These are phyloP conservation scores for Tephrocybe sp. DNA, from an alignment of 768 basidiomycete genomes.

Conservation along the genomic window DNA sequence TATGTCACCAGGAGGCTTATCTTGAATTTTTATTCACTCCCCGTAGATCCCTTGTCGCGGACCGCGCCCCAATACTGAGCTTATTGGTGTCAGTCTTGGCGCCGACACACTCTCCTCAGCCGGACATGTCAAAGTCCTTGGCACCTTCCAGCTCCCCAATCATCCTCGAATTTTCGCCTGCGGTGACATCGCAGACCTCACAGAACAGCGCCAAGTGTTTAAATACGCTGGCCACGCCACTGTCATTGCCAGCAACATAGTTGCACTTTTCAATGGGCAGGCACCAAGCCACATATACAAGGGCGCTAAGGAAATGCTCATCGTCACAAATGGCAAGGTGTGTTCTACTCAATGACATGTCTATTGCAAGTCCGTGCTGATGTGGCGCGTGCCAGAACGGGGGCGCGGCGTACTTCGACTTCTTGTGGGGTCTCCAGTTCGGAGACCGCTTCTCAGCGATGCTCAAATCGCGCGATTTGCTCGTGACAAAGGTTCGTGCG, in stretches of 20 bases:
- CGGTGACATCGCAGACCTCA: constrained; percentile 65
- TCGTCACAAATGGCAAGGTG: constrained; percentile 61
- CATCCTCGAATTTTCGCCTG: constrained; percentile 60
- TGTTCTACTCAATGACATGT: not conserved
- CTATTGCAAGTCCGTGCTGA: not conserved
- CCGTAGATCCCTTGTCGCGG: constrained; percentile 38
- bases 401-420: constrained; percentile 40
- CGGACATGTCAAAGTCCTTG: constrained; percentile 49
- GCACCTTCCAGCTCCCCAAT: constrained; percentile 55
- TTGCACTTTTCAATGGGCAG: constrained; percentile 39
- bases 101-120: constrained; percentile 31
- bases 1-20: constrained; percentile 28
- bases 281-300: constrained; percentile 38
- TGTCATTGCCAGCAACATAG: constrained; percentile 49
- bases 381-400: constrained; percentile 30
- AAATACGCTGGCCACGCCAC: constrained; percentile 47
- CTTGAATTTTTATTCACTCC: not conserved
- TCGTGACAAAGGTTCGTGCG: constrained; percentile 19
- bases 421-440: constrained; percentile 47
- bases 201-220: constrained; percentile 57
- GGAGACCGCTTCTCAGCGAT: constrained; percentile 42
- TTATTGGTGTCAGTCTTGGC: constrained; percentile 41
- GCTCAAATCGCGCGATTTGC: constrained; percentile 38
- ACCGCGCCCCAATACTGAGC: constrained; percentile 49
- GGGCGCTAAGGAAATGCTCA: constrained; percentile 51